Evolutionary conservation across 805 yeast genomes (phyloP).

Genomic region (Monosporozyma aquatica): DNA sequence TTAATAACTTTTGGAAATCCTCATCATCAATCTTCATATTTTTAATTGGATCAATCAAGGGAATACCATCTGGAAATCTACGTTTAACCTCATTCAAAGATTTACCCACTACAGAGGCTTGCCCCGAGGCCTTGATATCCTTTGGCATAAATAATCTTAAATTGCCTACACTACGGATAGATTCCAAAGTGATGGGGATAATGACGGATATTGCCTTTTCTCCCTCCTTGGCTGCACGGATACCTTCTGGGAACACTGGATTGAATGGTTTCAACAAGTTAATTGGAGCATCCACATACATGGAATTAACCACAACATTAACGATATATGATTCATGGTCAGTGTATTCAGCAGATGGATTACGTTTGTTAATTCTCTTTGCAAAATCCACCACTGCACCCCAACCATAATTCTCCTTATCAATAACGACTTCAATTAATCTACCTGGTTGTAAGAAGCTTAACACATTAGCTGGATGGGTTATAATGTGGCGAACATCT

Average conservation of each 20-base stretch:
- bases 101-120: slow-evolving; percentile 55
- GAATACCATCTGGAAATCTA: slow-evolving; percentile 84
- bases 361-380: slow-evolving; percentile 59
- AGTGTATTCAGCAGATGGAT: slow-evolving; percentile 46
- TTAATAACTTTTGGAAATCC: slow-evolving; percentile 59
- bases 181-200: slow-evolving; percentile 75
- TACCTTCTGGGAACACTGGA: slow-evolving; percentile 78
- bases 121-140: slow-evolving; percentile 53
- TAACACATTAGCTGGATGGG: slow-evolving; percentile 83
- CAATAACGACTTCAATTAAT: slow-evolving; percentile 56
- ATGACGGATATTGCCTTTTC: slow-evolving; percentile 68
- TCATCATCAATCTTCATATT: slow-evolving; percentile 87
- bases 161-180: slow-evolving; percentile 67
- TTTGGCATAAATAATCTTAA: slow-evolving; percentile 74
- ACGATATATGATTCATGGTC: slow-evolving; percentile 90
- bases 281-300: slow-evolving; percentile 78
- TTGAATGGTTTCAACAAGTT: slow-evolving; percentile 68
- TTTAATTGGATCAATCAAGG: slow-evolving; percentile 81
- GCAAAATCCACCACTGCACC: slow-evolving; percentile 73
- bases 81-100: slow-evolving; percentile 72
- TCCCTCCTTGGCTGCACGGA: slow-evolving; percentile 69
- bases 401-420: slow-evolving; percentile 81
- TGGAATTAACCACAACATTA: slow-evolving; percentile 68
- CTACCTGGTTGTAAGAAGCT: slow-evolving; percentile 87
- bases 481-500: slow-evolving; percentile 71